A percentile compares a stretch with the other conserved stretches of the same genome.
Conservation (phyloP, 208 protist species). For the Herpetomonas tarakana region DNA sequence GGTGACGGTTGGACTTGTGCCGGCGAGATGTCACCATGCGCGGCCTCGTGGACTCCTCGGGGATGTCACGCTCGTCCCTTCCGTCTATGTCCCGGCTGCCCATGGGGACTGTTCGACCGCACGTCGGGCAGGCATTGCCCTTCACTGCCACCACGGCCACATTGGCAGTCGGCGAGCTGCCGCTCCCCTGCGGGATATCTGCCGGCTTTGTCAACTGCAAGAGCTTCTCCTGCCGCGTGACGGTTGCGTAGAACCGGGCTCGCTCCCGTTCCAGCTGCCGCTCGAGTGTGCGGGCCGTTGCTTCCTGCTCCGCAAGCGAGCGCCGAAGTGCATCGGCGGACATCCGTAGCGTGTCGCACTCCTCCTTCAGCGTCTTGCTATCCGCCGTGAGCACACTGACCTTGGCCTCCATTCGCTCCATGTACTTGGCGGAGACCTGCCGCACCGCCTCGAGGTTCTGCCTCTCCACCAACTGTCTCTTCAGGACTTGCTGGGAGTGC, state of each 20-base stretch:
- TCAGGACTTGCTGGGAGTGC: conserved; percentile 78
- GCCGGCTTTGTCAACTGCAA: neutral
- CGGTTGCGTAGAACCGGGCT: conserved; percentile 25
- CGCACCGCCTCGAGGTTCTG: conserved; percentile 37
- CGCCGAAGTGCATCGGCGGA: conserved; percentile 36
- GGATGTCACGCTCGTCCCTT: too few relatives aligned
- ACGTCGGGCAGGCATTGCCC: neutral
- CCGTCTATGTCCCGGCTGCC: too few relatives aligned
- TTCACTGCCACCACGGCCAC: too few relatives aligned
- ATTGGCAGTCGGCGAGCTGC: too few relatives aligned
- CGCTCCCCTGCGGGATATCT: neutral
- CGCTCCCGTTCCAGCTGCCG: conserved; percentile 47
- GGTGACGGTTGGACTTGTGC: too few relatives aligned
- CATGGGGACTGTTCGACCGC: neutral
- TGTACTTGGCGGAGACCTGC: conserved; percentile 39
- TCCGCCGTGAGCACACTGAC: conserved; percentile 21
- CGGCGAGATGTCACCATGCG: too few relatives aligned
- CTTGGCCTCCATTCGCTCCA: conserved; percentile 48
- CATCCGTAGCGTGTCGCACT: conserved; percentile 47
- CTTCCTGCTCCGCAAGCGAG: conserved; percentile 36
- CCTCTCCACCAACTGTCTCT: conserved; percentile 48
- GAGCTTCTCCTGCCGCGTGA: conserved; percentile 26
- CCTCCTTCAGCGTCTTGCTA: conserved; percentile 21
- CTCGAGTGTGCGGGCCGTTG: conserved; percentile 42
- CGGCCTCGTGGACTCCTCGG: too few relatives aligned